Conservation (phyloP, 805 yeast species). For the Komagataella pastoris region DNA sequence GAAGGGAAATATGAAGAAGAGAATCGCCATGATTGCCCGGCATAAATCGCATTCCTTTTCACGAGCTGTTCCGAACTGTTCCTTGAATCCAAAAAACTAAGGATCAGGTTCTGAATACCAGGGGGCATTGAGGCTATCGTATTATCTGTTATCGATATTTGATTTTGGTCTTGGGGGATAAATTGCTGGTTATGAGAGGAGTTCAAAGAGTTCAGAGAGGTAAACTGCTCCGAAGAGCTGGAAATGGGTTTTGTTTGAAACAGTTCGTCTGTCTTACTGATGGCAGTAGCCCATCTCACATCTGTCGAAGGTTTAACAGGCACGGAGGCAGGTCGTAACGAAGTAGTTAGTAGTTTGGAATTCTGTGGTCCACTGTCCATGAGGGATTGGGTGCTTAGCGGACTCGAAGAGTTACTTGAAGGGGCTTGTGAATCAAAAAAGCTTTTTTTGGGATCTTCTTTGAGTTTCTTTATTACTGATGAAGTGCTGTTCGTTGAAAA, state of each 20-base stretch:
- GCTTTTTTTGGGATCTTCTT: background rate
- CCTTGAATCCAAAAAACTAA: slow-evolving; percentile 14
- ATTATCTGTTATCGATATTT: slow-evolving; percentile 7
- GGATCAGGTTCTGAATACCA: slow-evolving; percentile 18
- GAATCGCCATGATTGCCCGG: background rate
- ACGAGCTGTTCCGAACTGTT: slow-evolving; percentile 3
- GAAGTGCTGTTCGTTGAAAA: slow-evolving; percentile 5
- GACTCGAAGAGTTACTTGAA: background rate
- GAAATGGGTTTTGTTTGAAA: background rate
- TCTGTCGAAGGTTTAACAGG: slow-evolving; percentile 17
- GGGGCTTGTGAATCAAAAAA: background rate
- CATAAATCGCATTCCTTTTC: background rate
- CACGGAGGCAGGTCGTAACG: slow-evolving; percentile 21
- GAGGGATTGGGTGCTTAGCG: background rate
- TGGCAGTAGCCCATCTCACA: slow-evolving; percentile 20
- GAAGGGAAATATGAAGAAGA: background rate
- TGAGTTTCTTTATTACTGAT: slow-evolving; percentile 6
- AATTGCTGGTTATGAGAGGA: background rate
- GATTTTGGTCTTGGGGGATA: background rate
- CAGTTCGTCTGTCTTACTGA: background rate
- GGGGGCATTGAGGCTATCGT: slow-evolving; percentile 19
- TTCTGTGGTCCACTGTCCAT: background rate
- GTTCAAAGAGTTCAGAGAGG: background rate
- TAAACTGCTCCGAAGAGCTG: background rate
- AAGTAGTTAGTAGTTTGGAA: slow-evolving; percentile 6